These are phyloP conservation scores for Protostelium mycophagum DNA, from an alignment of 78 protist genomes.

Conservation along the genomic window DNA sequence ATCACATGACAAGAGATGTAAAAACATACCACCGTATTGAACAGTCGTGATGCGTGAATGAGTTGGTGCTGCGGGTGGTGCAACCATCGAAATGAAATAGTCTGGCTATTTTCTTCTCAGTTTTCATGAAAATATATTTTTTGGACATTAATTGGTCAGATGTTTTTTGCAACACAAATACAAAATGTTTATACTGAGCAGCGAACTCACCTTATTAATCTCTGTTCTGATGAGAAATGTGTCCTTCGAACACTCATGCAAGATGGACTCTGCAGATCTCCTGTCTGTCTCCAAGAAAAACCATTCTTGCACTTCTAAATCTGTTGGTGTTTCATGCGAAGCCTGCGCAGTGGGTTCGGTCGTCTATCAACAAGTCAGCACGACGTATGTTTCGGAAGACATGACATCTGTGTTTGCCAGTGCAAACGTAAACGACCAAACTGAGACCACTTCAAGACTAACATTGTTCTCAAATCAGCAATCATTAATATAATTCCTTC, in stretches of 20 bases:
- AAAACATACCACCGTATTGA: not conserved
- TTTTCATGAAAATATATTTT: not conserved
- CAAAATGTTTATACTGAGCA: not conserved
- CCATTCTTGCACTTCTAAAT: not conserved
- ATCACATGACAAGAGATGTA: not conserved
- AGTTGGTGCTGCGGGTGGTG: not conserved
- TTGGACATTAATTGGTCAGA: no score
- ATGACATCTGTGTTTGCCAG: not conserved
- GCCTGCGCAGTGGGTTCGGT: no score
- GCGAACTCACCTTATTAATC: not conserved
- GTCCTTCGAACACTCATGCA: not conserved
- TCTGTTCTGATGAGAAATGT: not conserved
- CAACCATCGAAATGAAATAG: not conserved
- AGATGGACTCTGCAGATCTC: not conserved
- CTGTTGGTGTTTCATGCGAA: not conserved
- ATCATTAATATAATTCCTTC: no score
- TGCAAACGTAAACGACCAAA: not conserved
- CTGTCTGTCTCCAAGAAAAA: not conserved
- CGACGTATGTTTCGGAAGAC: not conserved
- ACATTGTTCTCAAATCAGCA: no score
- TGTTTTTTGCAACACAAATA: no score
- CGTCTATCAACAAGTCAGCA: no score
- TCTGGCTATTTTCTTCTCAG: not conserved
- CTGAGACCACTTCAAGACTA: not conserved
- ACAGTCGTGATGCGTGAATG: not conserved